Percentiles rank a stretch among this genome's conserved stretches.
These are phyloP conservation scores for Didymella arachidicola DNA, from an alignment of 2,329 filamentous ascomycete genomes.

Conservation along the genomic window DNA sequence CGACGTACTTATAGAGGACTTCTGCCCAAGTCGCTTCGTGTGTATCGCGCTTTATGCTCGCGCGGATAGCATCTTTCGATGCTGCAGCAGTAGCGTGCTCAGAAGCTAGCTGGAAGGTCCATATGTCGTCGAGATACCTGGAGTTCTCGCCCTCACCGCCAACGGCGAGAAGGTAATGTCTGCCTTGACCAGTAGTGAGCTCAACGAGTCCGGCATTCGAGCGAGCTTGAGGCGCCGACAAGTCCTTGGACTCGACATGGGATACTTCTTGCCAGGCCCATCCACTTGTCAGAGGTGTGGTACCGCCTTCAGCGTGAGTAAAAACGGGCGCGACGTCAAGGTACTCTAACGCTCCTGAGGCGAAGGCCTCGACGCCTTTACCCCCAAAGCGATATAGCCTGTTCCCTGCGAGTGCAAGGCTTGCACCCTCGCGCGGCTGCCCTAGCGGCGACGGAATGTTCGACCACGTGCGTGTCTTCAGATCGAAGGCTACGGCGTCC, in stretches of 20 bases:
- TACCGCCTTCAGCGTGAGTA: conserved; percentile 47
- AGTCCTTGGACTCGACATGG: conserved; percentile 22
- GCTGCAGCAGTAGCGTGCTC: conserved; percentile 57
- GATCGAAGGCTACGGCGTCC: conserved; percentile 63
- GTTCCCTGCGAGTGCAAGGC: conserved; percentile 55
- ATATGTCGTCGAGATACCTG: conserved; percentile 56
- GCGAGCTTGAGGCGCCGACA: conserved; percentile 51
- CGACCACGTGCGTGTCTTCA: conserved; percentile 59
- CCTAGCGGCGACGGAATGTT: conserved; percentile 57
- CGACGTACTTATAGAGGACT: conserved; percentile 56
- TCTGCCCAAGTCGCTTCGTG: conserved; percentile 61
- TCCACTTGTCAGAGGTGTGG: conserved; percentile 43
- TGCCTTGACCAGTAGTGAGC: conserved; percentile 61
- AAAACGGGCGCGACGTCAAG: conserved; percentile 48
- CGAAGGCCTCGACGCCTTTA: conserved; percentile 35
- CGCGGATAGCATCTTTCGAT: conserved; percentile 60
- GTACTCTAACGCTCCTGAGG: conserved; percentile 33
- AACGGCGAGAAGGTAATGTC: conserved; percentile 61
- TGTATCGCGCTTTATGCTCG: conserved; percentile 56
- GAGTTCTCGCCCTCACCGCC: conserved; percentile 52
- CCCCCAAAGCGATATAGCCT: conserved; percentile 59
- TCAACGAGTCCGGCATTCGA: conserved; percentile 56
- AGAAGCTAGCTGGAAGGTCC: conserved; percentile 62
- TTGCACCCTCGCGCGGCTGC: conserved; percentile 47
- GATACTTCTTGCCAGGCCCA: conserved; percentile 46